A percentile compares a stretch with the other conserved stretches of the same genome.
These are phyloP conservation scores for Closterium sp. DNA, from an alignment of 139 green algal genomes.

Conservation along the genomic window DNA sequence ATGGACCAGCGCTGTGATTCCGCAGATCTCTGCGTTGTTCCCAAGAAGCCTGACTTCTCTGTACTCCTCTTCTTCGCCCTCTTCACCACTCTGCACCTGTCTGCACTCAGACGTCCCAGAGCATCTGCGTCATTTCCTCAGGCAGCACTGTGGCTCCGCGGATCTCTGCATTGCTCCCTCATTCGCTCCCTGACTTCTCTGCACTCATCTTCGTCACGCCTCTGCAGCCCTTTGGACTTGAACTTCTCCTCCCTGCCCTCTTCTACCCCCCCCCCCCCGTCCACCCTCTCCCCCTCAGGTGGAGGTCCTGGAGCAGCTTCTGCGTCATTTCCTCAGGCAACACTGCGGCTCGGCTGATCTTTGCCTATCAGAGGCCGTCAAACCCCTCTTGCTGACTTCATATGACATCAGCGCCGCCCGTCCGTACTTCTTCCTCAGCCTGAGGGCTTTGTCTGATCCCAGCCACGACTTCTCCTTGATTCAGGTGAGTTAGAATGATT, in stretches of 20 bases:
- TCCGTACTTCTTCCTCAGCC: slow-evolving; percentile 30
- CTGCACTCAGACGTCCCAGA: not conserved
- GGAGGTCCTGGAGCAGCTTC: slow-evolving; percentile 9
- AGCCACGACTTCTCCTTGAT: slow-evolving; percentile 11
- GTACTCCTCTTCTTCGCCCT: not conserved
- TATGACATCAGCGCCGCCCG: slow-evolving; percentile 13
- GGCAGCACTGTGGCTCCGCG: not conserved
- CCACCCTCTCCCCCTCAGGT: not conserved
- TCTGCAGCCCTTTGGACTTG: too few relatives aligned
- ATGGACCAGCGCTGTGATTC: not conserved
- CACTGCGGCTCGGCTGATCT: slow-evolving; percentile 10
- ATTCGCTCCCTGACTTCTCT: too few relatives aligned
- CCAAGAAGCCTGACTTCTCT: too few relatives aligned
- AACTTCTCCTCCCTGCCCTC: not conserved
- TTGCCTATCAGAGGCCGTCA: not conserved
- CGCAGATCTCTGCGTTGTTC: too few relatives aligned
- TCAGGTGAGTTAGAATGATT: not conserved
- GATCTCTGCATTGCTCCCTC: too few relatives aligned
- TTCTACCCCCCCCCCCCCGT: not conserved
- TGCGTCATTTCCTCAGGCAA: not conserved
- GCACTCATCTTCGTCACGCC: not conserved
- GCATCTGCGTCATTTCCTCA: not conserved
- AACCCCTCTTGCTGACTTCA: slow-evolving; percentile 7
- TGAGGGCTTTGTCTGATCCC: not conserved
- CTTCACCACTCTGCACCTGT: not conserved